Base-by-base conservation (phyloP, 768 basidiomycete genomes). In the Astraeus odoratus region DNA sequence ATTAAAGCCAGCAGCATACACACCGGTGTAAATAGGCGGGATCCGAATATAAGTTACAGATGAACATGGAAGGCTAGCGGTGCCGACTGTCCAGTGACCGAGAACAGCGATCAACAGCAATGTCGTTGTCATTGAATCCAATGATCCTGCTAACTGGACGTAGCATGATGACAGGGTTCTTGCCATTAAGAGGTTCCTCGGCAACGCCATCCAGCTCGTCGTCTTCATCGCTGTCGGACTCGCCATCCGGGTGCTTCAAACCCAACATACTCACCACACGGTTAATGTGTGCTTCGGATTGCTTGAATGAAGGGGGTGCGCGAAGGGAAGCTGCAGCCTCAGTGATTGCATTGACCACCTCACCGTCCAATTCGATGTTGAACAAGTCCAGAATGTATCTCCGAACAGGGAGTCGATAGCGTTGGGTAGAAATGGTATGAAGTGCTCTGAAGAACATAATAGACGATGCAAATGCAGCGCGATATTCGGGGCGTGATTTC, bases 321-420 rank as follows among this genome's bases (percentile, higher is more conserved):
- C 72, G 73, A 36, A 87, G 67, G 8, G 69, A 61, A 33, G 69
- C 62, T 1, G 75, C 75, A 35, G 72, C 76, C 23, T 76, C 76
- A 16, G 66, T 67, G 25, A 92, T 68, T 19, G 70, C 67, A 41
- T 66, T 67, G 33, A 83, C 75, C 29, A 83, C 65, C 33, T 81
- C 75, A 30, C 70, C 68, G 52, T 87, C 78, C 42, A 96, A 66
- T 31, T 86, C 83, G 42, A 94, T 67, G 56, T 84, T 86, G 72
- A 99, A 99, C 5, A 97, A 72, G 48, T 99, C 95, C 48, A 97
- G 64, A 51, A 98, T 83, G 62, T 93, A 98, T 45, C 89, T 76
- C 37, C 95, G 81, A 47, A 96, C 93, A 13, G 94, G 90, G 8
- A 93, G 77, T 22, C 93, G 86, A 63, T 91, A 97, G 48, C 88